Percentiles rank a stretch among this genome's conserved stretches.
phyloP scores from a whole-genome alignment of 1,284 basidiomycete genomes.

The Tilletia indica region DNA sequence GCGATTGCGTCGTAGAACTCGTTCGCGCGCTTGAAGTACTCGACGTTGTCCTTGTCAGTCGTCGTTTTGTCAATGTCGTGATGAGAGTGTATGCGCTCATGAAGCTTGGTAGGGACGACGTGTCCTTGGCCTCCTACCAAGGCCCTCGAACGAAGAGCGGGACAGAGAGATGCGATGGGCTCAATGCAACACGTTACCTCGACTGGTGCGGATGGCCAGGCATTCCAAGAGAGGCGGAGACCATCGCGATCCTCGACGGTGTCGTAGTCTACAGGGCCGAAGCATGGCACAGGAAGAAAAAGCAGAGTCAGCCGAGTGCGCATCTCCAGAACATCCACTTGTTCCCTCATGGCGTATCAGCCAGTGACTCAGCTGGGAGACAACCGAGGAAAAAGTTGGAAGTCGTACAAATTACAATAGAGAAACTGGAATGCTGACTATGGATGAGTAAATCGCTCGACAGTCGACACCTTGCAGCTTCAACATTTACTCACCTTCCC shows the following conservation, averaged over 20 bases:
- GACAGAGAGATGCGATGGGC: constrained; percentile 95
- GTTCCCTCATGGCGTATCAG: too few species aligned
- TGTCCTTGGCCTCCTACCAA: constrained; percentile 94
- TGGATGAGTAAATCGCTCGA: too few species aligned
- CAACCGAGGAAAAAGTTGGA: too few species aligned
- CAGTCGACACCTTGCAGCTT: not conserved
- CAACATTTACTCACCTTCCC: constrained; percentile 32
- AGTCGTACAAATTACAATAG: too few species aligned
- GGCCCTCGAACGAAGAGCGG: constrained; percentile 97
- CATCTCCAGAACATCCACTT: too few species aligned
- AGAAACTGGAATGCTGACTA: too few species aligned
- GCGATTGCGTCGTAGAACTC: constrained; percentile 97
- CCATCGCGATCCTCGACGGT: constrained; percentile 57
- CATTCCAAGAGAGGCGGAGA: constrained; percentile 78
- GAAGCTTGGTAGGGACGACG: constrained; percentile 91
- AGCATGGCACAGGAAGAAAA: not conserved
- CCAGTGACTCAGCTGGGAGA: not conserved
- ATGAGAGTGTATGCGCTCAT: constrained; percentile 96
- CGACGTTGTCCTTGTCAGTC: constrained; percentile 91
- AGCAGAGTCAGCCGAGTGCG: not conserved
- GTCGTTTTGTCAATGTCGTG: constrained; percentile 99
- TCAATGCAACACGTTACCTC: constrained; percentile 97
- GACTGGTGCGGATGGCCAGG: constrained; percentile 95
- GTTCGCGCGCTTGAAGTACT: constrained; percentile 93
- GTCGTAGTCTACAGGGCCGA: constrained; percentile 30